A percentile compares a stretch with the other conserved stretches of the same genome.
These are phyloP conservation scores for Globisporangium lucens DNA, from an alignment of 352 stramenopile species.

Conservation along the genomic window DNA sequence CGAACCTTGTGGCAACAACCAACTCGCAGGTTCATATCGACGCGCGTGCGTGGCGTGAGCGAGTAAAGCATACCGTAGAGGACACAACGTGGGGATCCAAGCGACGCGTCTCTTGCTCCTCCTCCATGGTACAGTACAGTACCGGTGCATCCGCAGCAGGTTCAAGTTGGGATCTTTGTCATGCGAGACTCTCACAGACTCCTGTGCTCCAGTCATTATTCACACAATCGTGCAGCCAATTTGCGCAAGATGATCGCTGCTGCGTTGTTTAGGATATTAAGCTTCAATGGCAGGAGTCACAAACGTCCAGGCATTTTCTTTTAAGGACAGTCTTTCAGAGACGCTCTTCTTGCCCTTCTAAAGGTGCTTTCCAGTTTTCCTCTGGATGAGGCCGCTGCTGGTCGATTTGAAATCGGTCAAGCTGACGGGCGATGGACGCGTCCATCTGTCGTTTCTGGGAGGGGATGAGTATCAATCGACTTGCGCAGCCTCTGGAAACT, in stretches of 20 bases:
- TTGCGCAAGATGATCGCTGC: too few relatives aligned
- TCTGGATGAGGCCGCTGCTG: background rate
- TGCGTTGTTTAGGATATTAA: too few relatives aligned
- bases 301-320: too few relatives aligned
- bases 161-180: background rate
- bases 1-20: background rate
- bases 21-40: background rate
- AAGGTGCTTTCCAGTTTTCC: background rate
- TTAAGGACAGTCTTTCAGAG: too few relatives aligned
- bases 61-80: background rate
- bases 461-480: background rate
- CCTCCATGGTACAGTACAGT: too few relatives aligned
- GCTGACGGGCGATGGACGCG: background rate
- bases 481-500: background rate
- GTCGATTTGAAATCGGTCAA: background rate
- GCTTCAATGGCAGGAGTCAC: too few relatives aligned
- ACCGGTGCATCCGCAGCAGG: background rate
- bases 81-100: background rate
- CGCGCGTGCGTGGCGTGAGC: background rate
- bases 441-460: background rate
- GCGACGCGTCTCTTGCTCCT: background rate
- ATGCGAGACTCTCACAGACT: background rate
- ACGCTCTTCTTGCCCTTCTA: too few relatives aligned
- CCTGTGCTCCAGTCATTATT: too few relatives aligned
- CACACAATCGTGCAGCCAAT: too few relatives aligned